Conservation (phyloP, 345 rosid species). For the Brassica juncea region DNA sequence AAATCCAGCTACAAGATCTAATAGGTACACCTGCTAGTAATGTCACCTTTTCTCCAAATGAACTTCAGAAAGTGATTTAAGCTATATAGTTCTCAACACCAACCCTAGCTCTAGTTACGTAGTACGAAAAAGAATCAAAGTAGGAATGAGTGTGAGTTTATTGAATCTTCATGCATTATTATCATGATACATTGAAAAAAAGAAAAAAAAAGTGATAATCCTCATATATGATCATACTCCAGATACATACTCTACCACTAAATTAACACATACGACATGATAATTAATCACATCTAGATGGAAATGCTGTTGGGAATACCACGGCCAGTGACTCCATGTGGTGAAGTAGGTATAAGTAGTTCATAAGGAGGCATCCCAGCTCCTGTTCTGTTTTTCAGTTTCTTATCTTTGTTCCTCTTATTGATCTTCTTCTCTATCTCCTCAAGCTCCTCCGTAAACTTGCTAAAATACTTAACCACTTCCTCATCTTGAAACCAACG, state of each 20-base stretch:
- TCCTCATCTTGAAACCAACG: constrained; percentile 72
- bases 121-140: too few relatives aligned
- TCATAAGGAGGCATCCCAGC: constrained; percentile 95
- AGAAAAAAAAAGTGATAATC: neutral
- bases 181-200: neutral
- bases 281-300: constrained; percentile 41
- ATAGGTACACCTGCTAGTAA: too few relatives aligned
- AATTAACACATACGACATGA: neutral
- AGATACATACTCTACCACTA: neutral
- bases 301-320: constrained; percentile 96
- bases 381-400: constrained; percentile 70
- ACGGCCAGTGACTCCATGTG: constrained; percentile 87
- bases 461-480: constrained; percentile 50
- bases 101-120: too few relatives aligned
- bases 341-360: constrained; percentile 76
- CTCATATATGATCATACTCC: constrained; percentile 5
- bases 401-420: constrained; percentile 58
- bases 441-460: constrained; percentile 57
- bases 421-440: constrained; percentile 70
- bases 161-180: constrained; percentile 15
- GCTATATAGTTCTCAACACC: too few relatives aligned
- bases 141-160: neutral
- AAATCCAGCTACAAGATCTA: too few relatives aligned
- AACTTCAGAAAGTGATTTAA: too few relatives aligned
- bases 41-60: too few relatives aligned